phyloP scores from a whole-genome alignment of 1,139 yeast genomes.

The Candida mesenterica region DNA sequence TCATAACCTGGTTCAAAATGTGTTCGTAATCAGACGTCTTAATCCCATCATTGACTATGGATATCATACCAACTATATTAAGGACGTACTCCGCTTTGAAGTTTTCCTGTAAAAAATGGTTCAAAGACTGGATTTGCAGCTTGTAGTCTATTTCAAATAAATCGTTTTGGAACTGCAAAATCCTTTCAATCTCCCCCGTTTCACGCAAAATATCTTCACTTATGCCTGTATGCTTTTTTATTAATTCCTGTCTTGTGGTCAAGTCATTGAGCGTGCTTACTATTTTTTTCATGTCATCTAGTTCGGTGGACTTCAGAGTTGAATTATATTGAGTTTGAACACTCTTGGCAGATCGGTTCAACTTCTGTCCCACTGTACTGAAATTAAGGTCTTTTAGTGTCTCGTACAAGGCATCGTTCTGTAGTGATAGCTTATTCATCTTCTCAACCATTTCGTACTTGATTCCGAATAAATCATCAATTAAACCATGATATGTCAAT shows the following conservation, averaged over 20 bases:
- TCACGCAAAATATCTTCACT: slow-evolving; percentile 65
- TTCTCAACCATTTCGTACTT: slow-evolving; percentile 59
- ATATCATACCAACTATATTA: slow-evolving; percentile 50
- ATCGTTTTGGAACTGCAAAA: slow-evolving; percentile 73
- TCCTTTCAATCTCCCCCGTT: slow-evolving; percentile 52
- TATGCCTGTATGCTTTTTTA: slow-evolving; percentile 72
- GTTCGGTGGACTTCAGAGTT: slow-evolving; percentile 44
- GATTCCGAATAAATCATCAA: slow-evolving; percentile 67
- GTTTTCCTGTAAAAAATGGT: slow-evolving; percentile 42
- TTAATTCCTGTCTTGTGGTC: slow-evolving; percentile 64
- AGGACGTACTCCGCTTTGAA: slow-evolving; percentile 25
- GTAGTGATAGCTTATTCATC: slow-evolving; percentile 32
- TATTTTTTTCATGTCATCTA: slow-evolving; percentile 67
- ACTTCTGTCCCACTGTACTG: slow-evolving; percentile 71
- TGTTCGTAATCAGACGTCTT: slow-evolving; percentile 55
- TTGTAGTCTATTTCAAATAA: slow-evolving; percentile 59
- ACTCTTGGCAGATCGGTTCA: slow-evolving; percentile 69
- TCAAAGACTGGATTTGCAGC: slow-evolving; percentile 47
- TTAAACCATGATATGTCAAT: slow-evolving; percentile 76
- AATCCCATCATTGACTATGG: slow-evolving; percentile 64
- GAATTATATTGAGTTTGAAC: slow-evolving; percentile 67
- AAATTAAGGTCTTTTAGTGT: slow-evolving; percentile 70
- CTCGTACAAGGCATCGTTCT: slow-evolving; percentile 40
- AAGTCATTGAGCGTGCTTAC: slow-evolving; percentile 69
- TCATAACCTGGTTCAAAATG: slow-evolving; percentile 49